Conservation (phyloP, 176 grass and related monocot species). For the Metroxylon sagu region DNA sequence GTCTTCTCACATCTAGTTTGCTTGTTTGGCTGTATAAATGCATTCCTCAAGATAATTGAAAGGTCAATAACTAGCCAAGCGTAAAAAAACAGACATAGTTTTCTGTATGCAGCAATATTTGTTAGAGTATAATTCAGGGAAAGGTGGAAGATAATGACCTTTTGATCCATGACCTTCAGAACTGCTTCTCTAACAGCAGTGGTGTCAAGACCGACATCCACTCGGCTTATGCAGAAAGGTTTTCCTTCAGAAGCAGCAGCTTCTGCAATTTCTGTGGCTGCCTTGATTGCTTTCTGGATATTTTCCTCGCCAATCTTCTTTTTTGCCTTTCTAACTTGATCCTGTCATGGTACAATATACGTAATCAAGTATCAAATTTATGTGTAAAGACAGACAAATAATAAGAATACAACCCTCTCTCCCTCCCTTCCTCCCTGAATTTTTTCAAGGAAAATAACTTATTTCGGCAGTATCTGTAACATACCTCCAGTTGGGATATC, state of each 20-base stretch:
- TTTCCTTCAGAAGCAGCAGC: constrained; percentile 54
- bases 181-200: constrained; percentile 77
- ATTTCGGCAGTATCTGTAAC: constrained; percentile 1
- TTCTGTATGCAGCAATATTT: too few species aligned
- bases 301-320: constrained; percentile 89
- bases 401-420: not conserved
- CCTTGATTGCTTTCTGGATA: constrained; percentile 64
- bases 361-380: not conserved
- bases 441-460: not conserved
- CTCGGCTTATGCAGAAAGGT: constrained; percentile 45
- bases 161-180: constrained; percentile 57
- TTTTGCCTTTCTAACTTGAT: constrained; percentile 79
- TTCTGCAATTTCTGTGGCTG: constrained; percentile 51
- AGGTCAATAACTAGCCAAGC: too few species aligned
- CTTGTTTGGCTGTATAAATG: too few species aligned
- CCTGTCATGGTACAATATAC: constrained; percentile 22
- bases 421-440: not conserved
- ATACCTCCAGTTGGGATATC: constrained; percentile 71
- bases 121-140: not conserved
- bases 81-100: too few species aligned
- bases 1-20: too few species aligned
- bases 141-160: constrained; percentile 24
- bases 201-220: constrained; percentile 73
- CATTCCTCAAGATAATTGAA: too few species aligned
- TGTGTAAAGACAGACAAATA: constrained; percentile 5